A percentile compares a stretch with the other conserved stretches of the same genome.
These are phyloP conservation scores for Diversispora epigaea DNA, from an alignment of 192 early-diverging fungal genomes.

Conservation along the genomic window DNA sequence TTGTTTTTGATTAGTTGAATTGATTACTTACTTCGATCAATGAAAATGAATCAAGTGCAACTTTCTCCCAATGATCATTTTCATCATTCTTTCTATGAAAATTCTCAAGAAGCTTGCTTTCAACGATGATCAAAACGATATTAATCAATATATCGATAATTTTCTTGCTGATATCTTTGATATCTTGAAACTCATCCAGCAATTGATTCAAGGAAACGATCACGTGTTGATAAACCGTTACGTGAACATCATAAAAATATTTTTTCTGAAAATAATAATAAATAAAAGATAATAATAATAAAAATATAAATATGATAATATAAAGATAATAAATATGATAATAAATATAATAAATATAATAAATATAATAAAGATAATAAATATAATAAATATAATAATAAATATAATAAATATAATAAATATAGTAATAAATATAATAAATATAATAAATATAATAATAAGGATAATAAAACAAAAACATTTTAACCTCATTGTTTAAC, in stretches of 20 bases:
- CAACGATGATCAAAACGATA: background rate
- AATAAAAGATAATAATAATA: background rate
- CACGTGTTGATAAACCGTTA: background rate
- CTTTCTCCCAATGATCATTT: constrained; percentile 20
- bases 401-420: background rate
- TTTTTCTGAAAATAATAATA: too few species aligned
- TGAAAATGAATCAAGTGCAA: constrained; percentile 2
- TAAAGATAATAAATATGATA: too few species aligned
- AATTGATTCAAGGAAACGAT: background rate
- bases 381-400: background rate
- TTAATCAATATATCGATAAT: background rate
- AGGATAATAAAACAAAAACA: background rate
- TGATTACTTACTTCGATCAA: constrained; percentile 13
- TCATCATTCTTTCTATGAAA: background rate
- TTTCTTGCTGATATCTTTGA: background rate
- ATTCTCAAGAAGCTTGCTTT: background rate
- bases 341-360: background rate
- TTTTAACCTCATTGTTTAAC: constrained; percentile 11
- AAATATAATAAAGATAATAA: background rate
- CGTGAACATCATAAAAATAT: background rate
- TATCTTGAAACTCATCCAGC: background rate
- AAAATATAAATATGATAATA: background rate
- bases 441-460: background rate
- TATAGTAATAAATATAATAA: background rate
- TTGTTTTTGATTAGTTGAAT: background rate